A percentile compares a stretch with the other conserved stretches of the same genome.
Evolutionary conservation across 176 grass and related monocot genomes (phyloP).

Genomic region (Oryza nivara): DNA sequence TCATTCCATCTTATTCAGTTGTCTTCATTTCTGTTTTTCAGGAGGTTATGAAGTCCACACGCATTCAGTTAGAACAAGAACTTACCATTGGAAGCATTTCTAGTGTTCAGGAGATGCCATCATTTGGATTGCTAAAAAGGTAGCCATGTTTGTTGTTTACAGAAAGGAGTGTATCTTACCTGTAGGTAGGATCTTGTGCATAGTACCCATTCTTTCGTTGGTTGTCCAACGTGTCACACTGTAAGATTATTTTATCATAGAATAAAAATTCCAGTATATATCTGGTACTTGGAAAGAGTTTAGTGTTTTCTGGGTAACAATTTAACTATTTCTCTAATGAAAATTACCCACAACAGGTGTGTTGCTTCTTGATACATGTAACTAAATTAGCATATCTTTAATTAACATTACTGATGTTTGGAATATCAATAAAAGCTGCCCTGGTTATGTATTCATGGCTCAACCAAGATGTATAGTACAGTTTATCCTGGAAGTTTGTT

Average conservation of each 20-base stretch:
- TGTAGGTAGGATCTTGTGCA: conserved; percentile 16
- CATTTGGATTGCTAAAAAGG: conserved; percentile 60
- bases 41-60: conserved; percentile 78
- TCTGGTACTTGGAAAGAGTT: neutral
- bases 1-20: conserved; percentile 10
- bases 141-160: conserved; percentile 38
- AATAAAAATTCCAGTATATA: conserved; percentile 1
- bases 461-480: neutral
- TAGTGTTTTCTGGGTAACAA: neutral
- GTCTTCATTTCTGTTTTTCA: conserved; percentile 45
- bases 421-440: neutral
- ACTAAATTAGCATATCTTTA: neutral
- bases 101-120: conserved; percentile 57
- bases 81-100: conserved; percentile 50
- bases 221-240: conserved; percentile 10
- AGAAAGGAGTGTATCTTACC: neutral
- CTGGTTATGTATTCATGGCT: neutral
- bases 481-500: neutral
- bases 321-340: neutral
- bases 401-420: too few relatives aligned
- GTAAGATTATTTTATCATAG: neutral
- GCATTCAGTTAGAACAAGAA: conserved; percentile 72
- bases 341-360: neutral
- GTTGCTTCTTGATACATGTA: neutral
- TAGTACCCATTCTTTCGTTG: conserved; percentile 36